Conservation (phyloP, 179 eudicot species). For the Vitellaria paradoxa region DNA sequence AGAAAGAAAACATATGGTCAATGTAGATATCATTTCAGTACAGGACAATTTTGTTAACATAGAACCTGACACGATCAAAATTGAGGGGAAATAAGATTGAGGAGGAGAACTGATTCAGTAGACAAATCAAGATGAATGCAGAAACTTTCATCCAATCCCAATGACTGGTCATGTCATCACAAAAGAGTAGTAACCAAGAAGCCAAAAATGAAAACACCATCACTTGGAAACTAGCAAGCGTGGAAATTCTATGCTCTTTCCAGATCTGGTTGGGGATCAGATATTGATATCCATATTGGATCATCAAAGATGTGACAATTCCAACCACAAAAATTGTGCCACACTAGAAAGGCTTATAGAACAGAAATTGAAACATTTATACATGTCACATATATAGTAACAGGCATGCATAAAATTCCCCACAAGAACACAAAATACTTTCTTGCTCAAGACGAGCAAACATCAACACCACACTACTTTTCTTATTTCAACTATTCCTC, state of each 20-base stretch:
- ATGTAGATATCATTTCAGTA: slow-evolving; percentile 2
- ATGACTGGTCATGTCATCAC: neutral
- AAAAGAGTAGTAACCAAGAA: neutral
- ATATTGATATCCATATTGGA: neutral
- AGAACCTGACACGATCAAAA: neutral
- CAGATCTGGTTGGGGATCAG: slow-evolving; percentile 3
- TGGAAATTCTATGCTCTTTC: neutral
- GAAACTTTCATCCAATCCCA: neutral
- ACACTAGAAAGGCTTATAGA: neutral
- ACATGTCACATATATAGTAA: neutral
- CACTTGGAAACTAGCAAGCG: neutral
- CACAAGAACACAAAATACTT: neutral
- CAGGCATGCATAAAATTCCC: neutral
- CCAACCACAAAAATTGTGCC: neutral
- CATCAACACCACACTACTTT: neutral
- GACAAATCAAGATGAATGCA: neutral
- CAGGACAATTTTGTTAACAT: slow-evolving; percentile 1
- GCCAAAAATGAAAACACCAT: neutral
- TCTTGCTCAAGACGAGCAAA: slow-evolving; percentile 3
- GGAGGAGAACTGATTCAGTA: neutral
- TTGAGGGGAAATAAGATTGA: neutral
- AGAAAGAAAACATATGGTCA: neutral
- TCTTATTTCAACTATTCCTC: neutral
- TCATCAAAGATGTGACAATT: too few species aligned
- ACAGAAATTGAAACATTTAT: neutral